A percentile compares a stretch with the other conserved stretches of the same genome.
These are phyloP conservation scores for Alternaria triticina DNA, from an alignment of 2,329 filamentous ascomycete species.

Conservation along the genomic window DNA sequence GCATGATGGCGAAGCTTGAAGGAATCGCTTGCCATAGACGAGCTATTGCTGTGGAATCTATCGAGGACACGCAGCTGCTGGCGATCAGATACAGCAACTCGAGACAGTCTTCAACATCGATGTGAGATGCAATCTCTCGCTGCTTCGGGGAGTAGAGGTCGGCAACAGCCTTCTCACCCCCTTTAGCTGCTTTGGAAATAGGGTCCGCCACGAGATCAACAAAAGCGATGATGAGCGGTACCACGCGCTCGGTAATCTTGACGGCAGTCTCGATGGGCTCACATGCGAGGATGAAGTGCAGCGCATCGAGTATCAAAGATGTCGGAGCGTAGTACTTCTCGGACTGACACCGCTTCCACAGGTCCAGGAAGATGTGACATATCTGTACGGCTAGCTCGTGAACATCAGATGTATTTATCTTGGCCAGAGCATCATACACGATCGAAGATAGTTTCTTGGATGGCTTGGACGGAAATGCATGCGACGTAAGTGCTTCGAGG, in stretches of 20 bases:
- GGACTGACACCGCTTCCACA: slow-evolving; percentile 72
- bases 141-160: slow-evolving; percentile 49
- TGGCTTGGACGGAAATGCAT: slow-evolving; percentile 66
- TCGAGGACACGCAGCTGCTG: slow-evolving; percentile 60
- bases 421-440: slow-evolving; percentile 71
- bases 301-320: slow-evolving; percentile 67
- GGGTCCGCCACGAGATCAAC: slow-evolving; percentile 63
- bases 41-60: slow-evolving; percentile 48
- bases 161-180: slow-evolving; percentile 33
- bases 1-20: slow-evolving; percentile 69
- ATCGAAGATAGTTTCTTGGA: slow-evolving; percentile 66
- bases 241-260: slow-evolving; percentile 63
- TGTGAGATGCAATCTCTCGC: slow-evolving; percentile 59
- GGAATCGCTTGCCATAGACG: slow-evolving; percentile 73
- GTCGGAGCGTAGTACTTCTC: slow-evolving; percentile 70
- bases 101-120: slow-evolving; percentile 70
- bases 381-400: slow-evolving; percentile 68
- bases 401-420: slow-evolving; percentile 57
- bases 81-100: slow-evolving; percentile 69
- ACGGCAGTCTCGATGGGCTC: slow-evolving; percentile 66
- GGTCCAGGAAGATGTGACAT: slow-evolving; percentile 65
- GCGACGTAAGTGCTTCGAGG: slow-evolving; percentile 71
- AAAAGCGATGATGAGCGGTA: slow-evolving; percentile 54
- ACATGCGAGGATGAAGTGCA: slow-evolving; percentile 68
- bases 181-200: slow-evolving; percentile 44